Base-by-base conservation (phyloP, 208 protist genomes). In the Angomonas ambiguus region DNA sequence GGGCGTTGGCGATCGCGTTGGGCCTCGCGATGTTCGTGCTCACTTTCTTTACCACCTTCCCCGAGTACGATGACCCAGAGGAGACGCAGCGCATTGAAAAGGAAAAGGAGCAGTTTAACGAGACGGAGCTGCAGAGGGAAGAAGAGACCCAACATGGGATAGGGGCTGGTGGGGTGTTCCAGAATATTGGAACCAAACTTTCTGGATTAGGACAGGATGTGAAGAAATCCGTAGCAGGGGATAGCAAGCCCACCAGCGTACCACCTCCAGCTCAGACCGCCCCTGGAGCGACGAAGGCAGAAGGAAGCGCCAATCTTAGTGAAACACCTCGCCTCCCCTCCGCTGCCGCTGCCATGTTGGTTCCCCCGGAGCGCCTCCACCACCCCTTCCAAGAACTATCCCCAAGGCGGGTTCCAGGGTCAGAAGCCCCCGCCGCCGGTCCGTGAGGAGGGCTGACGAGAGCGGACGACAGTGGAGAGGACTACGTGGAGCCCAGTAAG, bases 21-120 rank as follows among this genome's bases (percentile, higher is more conserved):
- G 87, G 85, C 31, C 31, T 85, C 20, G 28, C 91, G 24, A 90
- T 93, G 73, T 69, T 91, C 51, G 20, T 89, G 51, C 71, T 82
- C 10, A 76, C 69, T 49, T 57, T 82, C 48, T 70, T 82, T 33
- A 70, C 79, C 10, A 56, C 70, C 5, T 62, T 96, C 20, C 90
- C 85, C 3, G 61, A 65, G 22, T 93, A 81, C 65, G 65, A 77
- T 34, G 87, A 93, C 58, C 38, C 74, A 6, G 45, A 77, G 42
- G 72, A 85, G 60, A 35, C 68, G 65, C 55, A 61, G 58, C 59
- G 72, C 32, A 56, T 49, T 25, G 41, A 82, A 49, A 69, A 72
- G n/a, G 80, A 82, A 58, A 60, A 31, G 38, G 56, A 67, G 42
- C n/a, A 22, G 8, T 63, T 51, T 27, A 20, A 22, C n/a, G 51